A percentile compares a stretch with the other conserved stretches of the same genome.
Conservation (phyloP, 768 basidiomycete genomes). For the Amanita phalloides region DNA sequence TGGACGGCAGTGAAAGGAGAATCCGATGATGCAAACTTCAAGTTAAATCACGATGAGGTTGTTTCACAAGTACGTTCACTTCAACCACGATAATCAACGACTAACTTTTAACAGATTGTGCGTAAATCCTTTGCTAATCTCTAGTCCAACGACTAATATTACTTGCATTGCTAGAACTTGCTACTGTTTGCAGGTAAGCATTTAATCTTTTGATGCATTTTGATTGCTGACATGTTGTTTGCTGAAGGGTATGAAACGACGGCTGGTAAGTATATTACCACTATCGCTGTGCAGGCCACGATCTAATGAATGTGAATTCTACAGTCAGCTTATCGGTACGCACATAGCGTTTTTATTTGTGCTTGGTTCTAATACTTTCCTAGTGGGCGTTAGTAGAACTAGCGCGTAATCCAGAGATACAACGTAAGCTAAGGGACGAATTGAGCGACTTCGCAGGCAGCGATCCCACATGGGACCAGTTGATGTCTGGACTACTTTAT, state of each 20-base stretch:
- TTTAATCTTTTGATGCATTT: not conserved
- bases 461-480: slow-evolving; percentile 29
- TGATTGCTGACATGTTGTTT: not conserved
- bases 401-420: slow-evolving; percentile 11
- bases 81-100: not conserved
- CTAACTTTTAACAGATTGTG: not conserved
- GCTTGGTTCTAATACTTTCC: not conserved
- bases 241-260: not conserved
- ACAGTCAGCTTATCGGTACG: not conserved
- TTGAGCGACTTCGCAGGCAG: slow-evolving; percentile 6
- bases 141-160: not conserved
- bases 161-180: not conserved
- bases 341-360: not conserved
- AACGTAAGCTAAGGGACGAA: slow-evolving; percentile 12
- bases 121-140: not conserved
- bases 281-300: too few species aligned
- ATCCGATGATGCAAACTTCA: not conserved
- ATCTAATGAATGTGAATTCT: not conserved
- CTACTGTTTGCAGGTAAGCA: not conserved
- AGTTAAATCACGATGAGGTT: not conserved
- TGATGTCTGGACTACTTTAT: slow-evolving; percentile 32
- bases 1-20: not conserved
- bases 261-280: slow-evolving; percentile 20
- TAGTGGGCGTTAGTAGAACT: slow-evolving; percentile 17
- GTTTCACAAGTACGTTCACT: not conserved